phyloP scores from a whole-genome alignment of 192 early-diverging fungal species.

The Chytriomyces confervae region DNA sequence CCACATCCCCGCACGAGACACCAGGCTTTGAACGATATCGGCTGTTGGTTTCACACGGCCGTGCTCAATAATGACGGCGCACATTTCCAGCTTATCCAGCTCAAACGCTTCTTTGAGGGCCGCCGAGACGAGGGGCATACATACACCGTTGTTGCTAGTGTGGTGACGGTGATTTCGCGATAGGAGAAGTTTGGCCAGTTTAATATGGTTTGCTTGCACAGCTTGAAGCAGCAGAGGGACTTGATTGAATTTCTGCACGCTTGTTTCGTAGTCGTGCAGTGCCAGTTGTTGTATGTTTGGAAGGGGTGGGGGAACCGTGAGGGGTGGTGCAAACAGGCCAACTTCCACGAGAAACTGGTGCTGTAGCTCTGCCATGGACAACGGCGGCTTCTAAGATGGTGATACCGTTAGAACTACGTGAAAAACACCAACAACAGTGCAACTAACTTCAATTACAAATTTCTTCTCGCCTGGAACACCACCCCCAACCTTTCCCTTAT shows the following conservation, averaged over 20 bases:
- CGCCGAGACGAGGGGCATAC: not conserved
- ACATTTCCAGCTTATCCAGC: conserved; percentile 24
- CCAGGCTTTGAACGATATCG: conserved; percentile 34
- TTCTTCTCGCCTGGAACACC: conserved; percentile 18
- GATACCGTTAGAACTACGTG: not conserved
- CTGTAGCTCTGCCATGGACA: conserved; percentile 2
- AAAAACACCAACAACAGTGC: not conserved
- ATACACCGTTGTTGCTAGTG: not conserved
- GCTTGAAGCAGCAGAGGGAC: conserved; percentile 40
- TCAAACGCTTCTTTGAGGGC: conserved; percentile 35
- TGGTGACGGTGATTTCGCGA: not conserved
- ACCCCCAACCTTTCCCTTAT: conserved; percentile 37
- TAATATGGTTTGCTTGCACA: conserved; percentile 38
- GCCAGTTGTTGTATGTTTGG: not conserved
- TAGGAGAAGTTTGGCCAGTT: conserved; percentile 32
- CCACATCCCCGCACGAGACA: conserved; percentile 35
- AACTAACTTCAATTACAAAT: conserved; percentile 22
- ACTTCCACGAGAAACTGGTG: conserved; percentile 21
- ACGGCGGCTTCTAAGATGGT: conserved; percentile 1
- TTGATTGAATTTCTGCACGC: conserved; percentile 9
- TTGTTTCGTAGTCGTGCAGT: not conserved
- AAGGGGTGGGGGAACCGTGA: not conserved
- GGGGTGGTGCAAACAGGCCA: not conserved
- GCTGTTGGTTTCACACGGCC: conserved; percentile 9
- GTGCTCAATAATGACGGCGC: conserved; percentile 22